Conservation (phyloP, 257 asterid species). For the Jacaranda copaia region DNA sequence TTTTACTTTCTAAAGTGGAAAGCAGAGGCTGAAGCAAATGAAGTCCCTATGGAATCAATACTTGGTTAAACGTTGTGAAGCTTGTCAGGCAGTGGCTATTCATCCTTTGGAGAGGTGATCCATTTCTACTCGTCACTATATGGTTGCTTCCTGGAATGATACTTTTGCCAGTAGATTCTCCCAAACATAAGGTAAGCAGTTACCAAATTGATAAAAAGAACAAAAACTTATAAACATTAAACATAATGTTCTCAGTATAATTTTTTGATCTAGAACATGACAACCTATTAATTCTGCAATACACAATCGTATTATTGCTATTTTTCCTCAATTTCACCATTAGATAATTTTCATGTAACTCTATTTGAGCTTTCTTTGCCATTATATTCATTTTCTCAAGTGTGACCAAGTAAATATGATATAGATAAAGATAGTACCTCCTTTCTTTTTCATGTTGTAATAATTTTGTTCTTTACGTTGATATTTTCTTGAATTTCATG, state of each 20-base stretch:
- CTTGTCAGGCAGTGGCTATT: slow-evolving; percentile 22
- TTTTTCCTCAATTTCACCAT: neutral
- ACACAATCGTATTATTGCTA: neutral
- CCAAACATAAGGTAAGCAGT: slow-evolving; percentile 23
- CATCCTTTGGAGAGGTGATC: slow-evolving; percentile 32
- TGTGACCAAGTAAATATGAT: neutral
- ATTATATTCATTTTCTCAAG: neutral
- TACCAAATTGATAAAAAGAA: neutral
- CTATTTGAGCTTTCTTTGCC: neutral
- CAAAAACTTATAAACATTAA: neutral
- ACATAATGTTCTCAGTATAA: neutral
- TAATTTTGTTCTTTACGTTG: neutral
- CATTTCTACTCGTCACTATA: neutral
- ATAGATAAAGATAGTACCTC: neutral
- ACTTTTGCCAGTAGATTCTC: neutral
- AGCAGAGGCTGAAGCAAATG: slow-evolving; percentile 36
- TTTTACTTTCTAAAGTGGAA: slow-evolving; percentile 58
- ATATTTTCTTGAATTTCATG: neutral
- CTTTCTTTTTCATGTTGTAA: neutral
- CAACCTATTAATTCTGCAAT: too few species aligned
- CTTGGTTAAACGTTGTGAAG: neutral
- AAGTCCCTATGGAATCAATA: slow-evolving; percentile 20
- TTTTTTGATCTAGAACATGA: neutral
- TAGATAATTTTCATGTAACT: slow-evolving; percentile 11
- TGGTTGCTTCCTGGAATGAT: slow-evolving; percentile 5